A percentile compares a stretch with the other conserved stretches of the same genome.
phyloP scores from a whole-genome alignment of 2,329 filamentous ascomycete genomes.

The Pseudocercospora ulei region DNA sequence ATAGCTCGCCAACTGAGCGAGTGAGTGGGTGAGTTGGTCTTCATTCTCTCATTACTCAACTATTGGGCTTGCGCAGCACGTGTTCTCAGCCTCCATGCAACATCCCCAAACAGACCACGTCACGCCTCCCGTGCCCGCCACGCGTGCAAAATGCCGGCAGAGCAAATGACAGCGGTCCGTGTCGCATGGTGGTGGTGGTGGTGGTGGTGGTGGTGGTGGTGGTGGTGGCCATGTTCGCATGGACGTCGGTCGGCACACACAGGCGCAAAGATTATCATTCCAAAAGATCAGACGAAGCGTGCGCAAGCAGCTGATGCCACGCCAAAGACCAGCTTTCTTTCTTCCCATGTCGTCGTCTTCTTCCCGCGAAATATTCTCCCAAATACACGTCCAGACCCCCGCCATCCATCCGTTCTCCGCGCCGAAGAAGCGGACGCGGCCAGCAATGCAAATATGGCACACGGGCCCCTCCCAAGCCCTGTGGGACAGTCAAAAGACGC shows the following conservation, averaged over 20 bases:
- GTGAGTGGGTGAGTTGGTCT: too few relatives aligned
- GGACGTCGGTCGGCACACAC: neutral
- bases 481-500: constrained; percentile 6
- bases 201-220: too few relatives aligned
- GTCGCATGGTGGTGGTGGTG: too few relatives aligned
- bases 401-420: constrained; percentile 9
- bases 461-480: constrained; percentile 4
- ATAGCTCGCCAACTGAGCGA: too few relatives aligned
- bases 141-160: too few relatives aligned
- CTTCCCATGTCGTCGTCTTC: too few relatives aligned
- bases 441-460: constrained; percentile 8
- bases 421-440: neutral
- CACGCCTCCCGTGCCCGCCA: too few relatives aligned
- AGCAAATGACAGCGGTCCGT: too few relatives aligned
- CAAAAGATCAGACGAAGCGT: constrained; percentile 2
- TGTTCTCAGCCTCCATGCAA: too few relatives aligned
- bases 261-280: neutral
- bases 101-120: too few relatives aligned
- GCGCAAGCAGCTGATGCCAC: constrained; percentile 13
- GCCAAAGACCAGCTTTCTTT: constrained; percentile 22
- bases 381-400: constrained; percentile 12
- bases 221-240: constrained; percentile 1
- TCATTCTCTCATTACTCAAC: too few relatives aligned
- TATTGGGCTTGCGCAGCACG: too few relatives aligned
- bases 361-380: constrained; percentile 11